phyloP scores from a whole-genome alignment of 2,329 filamentous ascomycete genomes.

The Ophiostoma himal-ulmi region DNA sequence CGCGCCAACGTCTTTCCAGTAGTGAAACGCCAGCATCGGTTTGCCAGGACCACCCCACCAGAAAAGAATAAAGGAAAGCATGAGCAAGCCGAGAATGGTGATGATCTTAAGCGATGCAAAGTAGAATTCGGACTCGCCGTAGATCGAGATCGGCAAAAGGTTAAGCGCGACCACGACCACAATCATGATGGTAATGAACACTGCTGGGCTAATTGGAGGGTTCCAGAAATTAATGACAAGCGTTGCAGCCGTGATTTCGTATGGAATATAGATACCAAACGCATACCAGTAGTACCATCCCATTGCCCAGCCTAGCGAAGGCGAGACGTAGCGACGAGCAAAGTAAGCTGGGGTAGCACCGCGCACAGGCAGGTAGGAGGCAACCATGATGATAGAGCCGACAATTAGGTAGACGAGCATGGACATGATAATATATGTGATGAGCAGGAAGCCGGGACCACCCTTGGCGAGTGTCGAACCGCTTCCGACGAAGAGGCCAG shows the following conservation, averaged over 20 bases:
- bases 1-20: conserved; percentile 34
- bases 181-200: neutral
- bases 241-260: conserved; percentile 3
- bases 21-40: conserved; percentile 44
- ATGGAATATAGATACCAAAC: conserved; percentile 4
- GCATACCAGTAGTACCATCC: conserved; percentile 9
- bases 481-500: neutral
- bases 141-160: conserved; percentile 33
- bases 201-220: neutral
- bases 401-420: neutral
- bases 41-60: conserved; percentile 49
- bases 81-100: conserved; percentile 52
- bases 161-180: neutral
- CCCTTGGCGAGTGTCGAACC: neutral
- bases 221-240: conserved; percentile 1
- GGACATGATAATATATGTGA: neutral
- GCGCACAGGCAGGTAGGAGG: conserved; percentile 1
- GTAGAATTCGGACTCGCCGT: conserved; percentile 57
- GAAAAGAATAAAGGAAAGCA: conserved; percentile 50
- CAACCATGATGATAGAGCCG: neutral
- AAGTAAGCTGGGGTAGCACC: conserved; percentile 7
- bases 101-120: conserved; percentile 56
- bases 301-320: conserved; percentile 9
- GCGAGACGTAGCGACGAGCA: conserved; percentile 9
- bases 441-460: neutral